Conservation (phyloP, 169 alveolate species). For the Babesia divergens region DNA sequence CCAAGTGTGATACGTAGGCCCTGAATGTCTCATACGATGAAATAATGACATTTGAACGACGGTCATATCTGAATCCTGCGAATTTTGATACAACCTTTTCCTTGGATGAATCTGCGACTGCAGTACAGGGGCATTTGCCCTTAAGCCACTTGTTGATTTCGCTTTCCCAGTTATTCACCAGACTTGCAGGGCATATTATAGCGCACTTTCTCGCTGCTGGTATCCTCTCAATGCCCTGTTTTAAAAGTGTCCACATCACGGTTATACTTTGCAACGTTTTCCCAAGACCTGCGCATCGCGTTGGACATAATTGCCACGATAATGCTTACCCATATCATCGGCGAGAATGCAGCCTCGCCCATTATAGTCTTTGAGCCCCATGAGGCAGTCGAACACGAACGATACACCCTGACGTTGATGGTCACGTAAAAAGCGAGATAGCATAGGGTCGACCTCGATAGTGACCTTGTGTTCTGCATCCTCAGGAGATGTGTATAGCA, state of each 20-base stretch:
- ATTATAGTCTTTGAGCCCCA: slow-evolving; percentile 84
- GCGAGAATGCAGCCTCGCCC: slow-evolving; percentile 90
- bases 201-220: slow-evolving; percentile 87
- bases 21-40: slow-evolving; percentile 91
- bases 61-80: slow-evolving; percentile 84
- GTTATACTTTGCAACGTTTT: slow-evolving; percentile 87
- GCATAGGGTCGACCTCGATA: slow-evolving; percentile 76
- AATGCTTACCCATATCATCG: slow-evolving; percentile 86
- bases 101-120: slow-evolving; percentile 84
- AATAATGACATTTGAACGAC: slow-evolving; percentile 78
- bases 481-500: slow-evolving; percentile 72
- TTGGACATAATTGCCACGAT: not conserved
- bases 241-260: slow-evolving; percentile 85
- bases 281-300: slow-evolving; percentile 79
- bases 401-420: slow-evolving; percentile 88
- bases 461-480: slow-evolving; percentile 56
- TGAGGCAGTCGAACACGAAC: slow-evolving; percentile 87
- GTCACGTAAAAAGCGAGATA: slow-evolving; percentile 75
- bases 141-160: slow-evolving; percentile 91
- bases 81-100: slow-evolving; percentile 86
- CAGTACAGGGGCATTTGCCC: slow-evolving; percentile 83
- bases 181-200: slow-evolving; percentile 90
- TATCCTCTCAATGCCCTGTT: slow-evolving; percentile 79
- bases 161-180: slow-evolving; percentile 90
- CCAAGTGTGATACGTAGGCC: slow-evolving; percentile 77